Base-by-base conservation (phyloP, 345 rosid species). In the Toxicodendron radicans region DNA sequence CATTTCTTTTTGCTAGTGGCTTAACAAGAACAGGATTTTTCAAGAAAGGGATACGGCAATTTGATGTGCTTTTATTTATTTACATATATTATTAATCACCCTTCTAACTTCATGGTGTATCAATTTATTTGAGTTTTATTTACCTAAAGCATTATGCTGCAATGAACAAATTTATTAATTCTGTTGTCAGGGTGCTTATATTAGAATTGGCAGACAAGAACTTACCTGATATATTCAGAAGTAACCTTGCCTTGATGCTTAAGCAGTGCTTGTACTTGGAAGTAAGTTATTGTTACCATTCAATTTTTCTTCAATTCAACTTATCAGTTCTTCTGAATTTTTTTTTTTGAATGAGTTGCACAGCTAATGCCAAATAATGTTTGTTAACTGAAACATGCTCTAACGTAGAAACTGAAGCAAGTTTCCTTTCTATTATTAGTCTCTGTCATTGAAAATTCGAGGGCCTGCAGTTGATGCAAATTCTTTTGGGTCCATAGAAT, bases 391-490 rank as follows among this genome's bases (percentile, higher is more conserved):
- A 71, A 13, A 54, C 48, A 51, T 63, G 52, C 10, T 43, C 8
- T 64, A 38, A 38, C 43, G 0, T 38, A 1, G 51, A 74, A 72
- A 67, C 76, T 77, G 70, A 79, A 68, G 38, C 38, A 35, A 70
- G 23, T 79, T 70, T 78, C 43, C 76, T 68, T 80, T 81, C 68
- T 75, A 53, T 69, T 80, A 75, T 64, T 81, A 87, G 88, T 79
- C 82, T 77, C 87, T 87, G 73, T 83, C 78, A 77, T 77, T 90
- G 14, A 82, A 82, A 71, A 80, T 86, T 77, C 76, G 77, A 76
- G 87, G 86, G 20, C 63, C 67, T 54, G 78, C 79, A 43, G 76
- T 74, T 16, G 82, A 76, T 83, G 87, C 76, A 24, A 71, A 20
- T 20, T 63, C 70, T 60, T 82, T 83, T 78, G 70, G 60, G 46